Base-by-base conservation (phyloP, 176 grass and related monocot genomes). In the Otatea glauca region DNA sequence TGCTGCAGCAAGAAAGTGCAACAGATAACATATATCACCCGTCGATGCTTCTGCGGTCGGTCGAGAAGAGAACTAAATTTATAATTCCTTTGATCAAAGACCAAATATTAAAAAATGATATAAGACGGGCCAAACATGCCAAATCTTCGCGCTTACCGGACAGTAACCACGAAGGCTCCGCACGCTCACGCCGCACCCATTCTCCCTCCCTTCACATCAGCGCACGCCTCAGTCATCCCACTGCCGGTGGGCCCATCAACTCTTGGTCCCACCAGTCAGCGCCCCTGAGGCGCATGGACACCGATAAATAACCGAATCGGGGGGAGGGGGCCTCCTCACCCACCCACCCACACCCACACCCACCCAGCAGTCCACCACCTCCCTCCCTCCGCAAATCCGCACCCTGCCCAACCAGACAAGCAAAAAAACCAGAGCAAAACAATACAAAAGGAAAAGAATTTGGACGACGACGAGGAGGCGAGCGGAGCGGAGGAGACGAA, bases 231-330 rank as follows among this genome's bases (percentile, higher is more conserved):
- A 34, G 24, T 0, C 5, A 42, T 4, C 9, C 41, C 20, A 10
- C 78, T 90, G 83, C 56, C 17, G 4, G 16, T 4, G 43, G 73
- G 74, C 21, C 84, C 88, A 35, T 7, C 23, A 13, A 7, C 0
- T 0, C 7, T 8, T 8, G 13, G 4, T 65, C 72, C 53, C 55
- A 78, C 66, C 15, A 9, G 79, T 63, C 86, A 80, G 38, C 24
- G 4, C 3, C 65, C 37, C 45, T 65, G 59, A 18, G 59, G 24
- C 9, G 5, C 65, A 0, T 4, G 66, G 35, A 20, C 35, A 7
- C 76, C n/a, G 58, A 90, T 90, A 90, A 90, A 90, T 90, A 90
- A 43, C 68, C 11, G 41, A 27, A 67, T 23, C 27, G 56, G 77
- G 39, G 14, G 42, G n/a, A 45, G 23, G 6, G 13, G 64, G 49